Percentiles rank a stretch among this genome's conserved stretches.
These are phyloP conservation scores for Ceratobasidium sp. DNA, from an alignment of 1,284 basidiomycete species.

Conservation along the genomic window DNA sequence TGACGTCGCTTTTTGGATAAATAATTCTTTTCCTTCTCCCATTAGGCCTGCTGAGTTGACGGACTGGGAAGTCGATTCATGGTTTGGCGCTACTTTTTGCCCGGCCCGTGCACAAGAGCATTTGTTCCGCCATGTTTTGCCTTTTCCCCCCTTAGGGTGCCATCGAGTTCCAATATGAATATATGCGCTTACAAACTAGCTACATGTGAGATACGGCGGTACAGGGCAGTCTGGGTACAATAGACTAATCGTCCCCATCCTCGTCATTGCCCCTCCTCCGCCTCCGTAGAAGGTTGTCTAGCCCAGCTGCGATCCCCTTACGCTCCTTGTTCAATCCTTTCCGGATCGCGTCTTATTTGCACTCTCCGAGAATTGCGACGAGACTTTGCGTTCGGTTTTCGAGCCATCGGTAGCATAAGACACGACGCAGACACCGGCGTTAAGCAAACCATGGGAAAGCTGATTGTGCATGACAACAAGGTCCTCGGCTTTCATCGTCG, in stretches of 20 bases:
- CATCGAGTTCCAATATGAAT: background rate
- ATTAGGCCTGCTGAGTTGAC: conserved; percentile 64
- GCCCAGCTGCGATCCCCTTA: background rate
- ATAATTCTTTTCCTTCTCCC: conserved; percentile 72
- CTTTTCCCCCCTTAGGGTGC: background rate
- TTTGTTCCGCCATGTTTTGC: background rate
- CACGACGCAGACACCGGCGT: conserved; percentile 50
- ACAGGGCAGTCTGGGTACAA: background rate
- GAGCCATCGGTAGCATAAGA: conserved; percentile 57
- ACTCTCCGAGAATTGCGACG: conserved; percentile 46
- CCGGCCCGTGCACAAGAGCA: background rate
- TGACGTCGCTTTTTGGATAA: conserved; percentile 77
- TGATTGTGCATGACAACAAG: background rate
- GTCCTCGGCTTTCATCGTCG: conserved; percentile 48
- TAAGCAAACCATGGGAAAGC: conserved; percentile 40
- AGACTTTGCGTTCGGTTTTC: conserved; percentile 53
- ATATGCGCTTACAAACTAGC: background rate
- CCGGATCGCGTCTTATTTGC: conserved; percentile 33
- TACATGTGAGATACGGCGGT: background rate
- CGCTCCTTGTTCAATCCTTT: background rate
- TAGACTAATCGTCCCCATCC: background rate
- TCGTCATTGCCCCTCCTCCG: conserved; percentile 2
- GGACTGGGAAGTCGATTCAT: conserved; percentile 51
- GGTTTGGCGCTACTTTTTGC: conserved; percentile 59
- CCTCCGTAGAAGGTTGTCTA: background rate